phyloP scores from a whole-genome alignment of 2,329 filamentous ascomycete species.

The Cercospora sojina region DNA sequence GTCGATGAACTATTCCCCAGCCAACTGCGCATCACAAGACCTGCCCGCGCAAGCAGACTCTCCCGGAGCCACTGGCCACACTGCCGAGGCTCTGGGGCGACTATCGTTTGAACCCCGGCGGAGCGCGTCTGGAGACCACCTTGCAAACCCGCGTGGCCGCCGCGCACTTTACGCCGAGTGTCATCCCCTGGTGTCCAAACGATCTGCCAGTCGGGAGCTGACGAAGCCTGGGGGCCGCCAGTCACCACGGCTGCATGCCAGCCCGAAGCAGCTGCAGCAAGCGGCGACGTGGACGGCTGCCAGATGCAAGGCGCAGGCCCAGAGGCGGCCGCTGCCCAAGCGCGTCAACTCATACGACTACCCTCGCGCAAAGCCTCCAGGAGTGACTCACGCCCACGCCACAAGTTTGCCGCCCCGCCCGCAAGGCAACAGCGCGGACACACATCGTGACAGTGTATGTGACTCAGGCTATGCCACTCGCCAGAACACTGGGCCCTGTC shows the following conservation, averaged over 20 bases:
- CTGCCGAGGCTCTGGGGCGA: neutral
- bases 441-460: slow-evolving; percentile 3
- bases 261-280: neutral
- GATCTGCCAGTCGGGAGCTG: slow-evolving; percentile 10
- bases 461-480: slow-evolving; percentile 3
- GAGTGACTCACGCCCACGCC: neutral
- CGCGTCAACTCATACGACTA: slow-evolving; percentile 1
- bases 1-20: slow-evolving; percentile 21
- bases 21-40: slow-evolving; percentile 20
- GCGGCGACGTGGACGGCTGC: neutral
- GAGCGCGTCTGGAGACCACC: neutral
- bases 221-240: slow-evolving; percentile 5
- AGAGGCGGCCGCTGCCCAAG: neutral
- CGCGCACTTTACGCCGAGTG: neutral
- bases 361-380: neutral
- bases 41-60: slow-evolving; percentile 14
- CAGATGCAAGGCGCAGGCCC: neutral
- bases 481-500: neutral
- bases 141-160: slow-evolving; percentile 1
- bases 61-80: neutral
- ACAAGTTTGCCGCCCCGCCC: neutral
- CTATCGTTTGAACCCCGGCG: slow-evolving; percentile 6
- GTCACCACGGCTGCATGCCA: slow-evolving; percentile 3
- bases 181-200: slow-evolving; percentile 3
- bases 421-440: neutral